Base-by-base conservation (phyloP, 2,329 filamentous ascomycete species). In the Diaporthe longicolla region DNA sequence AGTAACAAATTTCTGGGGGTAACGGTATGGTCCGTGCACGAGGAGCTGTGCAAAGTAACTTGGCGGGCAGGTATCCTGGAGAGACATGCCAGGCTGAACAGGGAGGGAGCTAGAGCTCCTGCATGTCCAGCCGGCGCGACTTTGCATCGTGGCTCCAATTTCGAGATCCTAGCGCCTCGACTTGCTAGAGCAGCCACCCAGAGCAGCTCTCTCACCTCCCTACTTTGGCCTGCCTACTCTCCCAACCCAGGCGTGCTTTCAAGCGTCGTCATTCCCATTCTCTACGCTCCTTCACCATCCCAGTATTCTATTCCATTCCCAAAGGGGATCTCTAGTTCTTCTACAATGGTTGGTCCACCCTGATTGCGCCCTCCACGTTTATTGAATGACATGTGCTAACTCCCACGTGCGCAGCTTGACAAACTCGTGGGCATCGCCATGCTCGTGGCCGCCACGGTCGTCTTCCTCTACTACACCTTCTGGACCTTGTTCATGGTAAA, bases 401-500 rank as follows among this genome's bases (percentile, higher is more conserved):
- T n/a, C 50, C 32, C 32, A 29, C 24, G 29, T 40, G 45, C 52
- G 40, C 83, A 99, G 97, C 93, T 98, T 86, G 97, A 97, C 90
- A 95, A 94, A 91, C 90, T 91, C 82, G 87, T 90, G 81, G 89
- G 89, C 82, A 86, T 91, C 87, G 89, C 89, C 89, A 91, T 91
- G 89, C 88, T 91, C 83, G 89, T 90, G 89, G 89, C 89, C 83
- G 88, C 89, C 80, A 87, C 89, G 77, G 87, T 90, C 83, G 87
- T 91, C 80, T 91, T 91, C 80, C 85, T 89, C 80, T 99, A 99
- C 90, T 99, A 99, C 88, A 97, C 95, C 77, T 91, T 98, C 84
- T 99, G 97, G 97, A 98, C 97, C 37, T 89, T 99, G 77, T 89
- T 98, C 78, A 98, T 99, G 94, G 97, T 98, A 90, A 74, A 85